phyloP scores from a whole-genome alignment of 2,329 filamentous ascomycete genomes.

The Pseudogymnoascus sp. region DNA sequence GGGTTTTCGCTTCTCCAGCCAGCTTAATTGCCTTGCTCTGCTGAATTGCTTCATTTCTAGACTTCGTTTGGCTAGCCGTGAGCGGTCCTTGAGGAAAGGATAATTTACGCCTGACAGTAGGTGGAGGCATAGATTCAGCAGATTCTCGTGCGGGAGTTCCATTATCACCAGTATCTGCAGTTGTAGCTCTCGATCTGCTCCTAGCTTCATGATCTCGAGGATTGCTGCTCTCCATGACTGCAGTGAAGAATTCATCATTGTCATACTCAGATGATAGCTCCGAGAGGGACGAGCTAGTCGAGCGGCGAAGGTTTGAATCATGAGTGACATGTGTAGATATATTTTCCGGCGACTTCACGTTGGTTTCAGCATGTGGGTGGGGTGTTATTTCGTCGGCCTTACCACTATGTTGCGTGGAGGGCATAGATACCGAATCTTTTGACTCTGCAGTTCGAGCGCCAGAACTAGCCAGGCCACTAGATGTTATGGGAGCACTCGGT shows the following conservation, averaged over 20 bases:
- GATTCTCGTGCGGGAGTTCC: background rate
- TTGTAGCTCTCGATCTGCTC: background rate
- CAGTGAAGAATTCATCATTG: background rate
- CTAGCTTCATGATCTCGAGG: background rate
- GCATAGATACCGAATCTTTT: background rate
- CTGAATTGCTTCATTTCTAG: background rate
- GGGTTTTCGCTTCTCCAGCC: background rate
- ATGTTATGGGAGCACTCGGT: background rate
- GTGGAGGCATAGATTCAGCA: background rate
- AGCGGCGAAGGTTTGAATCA: background rate
- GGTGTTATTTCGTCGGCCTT: background rate
- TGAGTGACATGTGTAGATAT: background rate
- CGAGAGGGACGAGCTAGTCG: background rate
- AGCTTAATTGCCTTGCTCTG: background rate
- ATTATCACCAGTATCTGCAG: background rate
- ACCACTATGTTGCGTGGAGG: conserved; percentile 2
- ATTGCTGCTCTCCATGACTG: background rate
- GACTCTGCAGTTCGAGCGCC: background rate
- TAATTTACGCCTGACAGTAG: background rate
- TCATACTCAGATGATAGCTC: background rate
- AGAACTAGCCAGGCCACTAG: background rate
- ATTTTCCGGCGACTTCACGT: background rate
- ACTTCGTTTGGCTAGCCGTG: background rate
- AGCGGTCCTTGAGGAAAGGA: conserved; percentile 1
- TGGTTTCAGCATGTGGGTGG: background rate